Evolutionary conservation across 306 rosid species (phyloP).

Genomic region (Bauhinia variegata): DNA sequence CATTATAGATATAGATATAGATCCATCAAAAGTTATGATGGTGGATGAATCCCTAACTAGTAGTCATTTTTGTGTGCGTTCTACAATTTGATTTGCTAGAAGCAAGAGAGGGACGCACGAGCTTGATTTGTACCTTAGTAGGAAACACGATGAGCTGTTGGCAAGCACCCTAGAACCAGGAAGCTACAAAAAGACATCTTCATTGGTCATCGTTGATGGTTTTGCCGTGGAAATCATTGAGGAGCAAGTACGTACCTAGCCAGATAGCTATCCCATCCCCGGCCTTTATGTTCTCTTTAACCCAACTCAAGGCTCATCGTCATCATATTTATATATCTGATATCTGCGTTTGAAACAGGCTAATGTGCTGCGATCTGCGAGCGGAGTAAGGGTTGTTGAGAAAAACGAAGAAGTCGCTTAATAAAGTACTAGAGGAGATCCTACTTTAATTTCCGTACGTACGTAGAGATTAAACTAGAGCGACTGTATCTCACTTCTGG

Average conservation of each 20-base stretch:
- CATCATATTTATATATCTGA: background rate
- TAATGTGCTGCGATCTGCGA: conserved; percentile 76
- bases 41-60: background rate
- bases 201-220: conserved; percentile 88
- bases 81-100: conserved; percentile 27
- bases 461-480: background rate
- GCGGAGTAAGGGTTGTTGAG: conserved; percentile 91
- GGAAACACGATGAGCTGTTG: conserved; percentile 78
- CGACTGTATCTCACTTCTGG: conserved; percentile 9
- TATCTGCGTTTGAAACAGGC: conserved; percentile 56
- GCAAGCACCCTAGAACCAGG: conserved; percentile 63
- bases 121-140: conserved; percentile 74
- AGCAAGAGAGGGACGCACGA: conserved; percentile 55
- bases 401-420: conserved; percentile 62
- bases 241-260: conserved; percentile 54
- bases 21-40: background rate
- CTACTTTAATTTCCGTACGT: too few species aligned
- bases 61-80: background rate
- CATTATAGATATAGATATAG: too few species aligned
- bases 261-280: too few species aligned
- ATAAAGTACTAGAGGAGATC: conserved; percentile 19
- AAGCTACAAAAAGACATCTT: conserved; percentile 66
- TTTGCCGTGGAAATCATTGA: conserved; percentile 70
- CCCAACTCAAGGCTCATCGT: background rate
- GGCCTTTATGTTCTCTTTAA: too few species aligned